Conservation (phyloP, 2,329 filamentous ascomycete species). For the Phialocephala sp. region DNA sequence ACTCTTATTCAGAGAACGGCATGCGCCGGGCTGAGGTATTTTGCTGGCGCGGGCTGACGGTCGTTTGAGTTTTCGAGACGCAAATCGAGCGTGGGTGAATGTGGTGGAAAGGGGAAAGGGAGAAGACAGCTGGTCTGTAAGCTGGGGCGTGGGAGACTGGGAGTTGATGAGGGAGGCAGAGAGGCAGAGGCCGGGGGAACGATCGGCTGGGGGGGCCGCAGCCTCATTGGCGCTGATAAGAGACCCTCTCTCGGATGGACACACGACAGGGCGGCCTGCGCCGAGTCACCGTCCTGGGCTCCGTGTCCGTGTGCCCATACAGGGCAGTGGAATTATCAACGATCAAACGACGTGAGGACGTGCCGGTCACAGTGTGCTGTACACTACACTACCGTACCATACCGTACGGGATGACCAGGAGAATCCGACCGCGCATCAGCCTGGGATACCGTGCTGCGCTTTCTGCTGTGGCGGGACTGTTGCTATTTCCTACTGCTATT, state of each 20-base stretch:
- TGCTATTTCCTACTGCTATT: background rate
- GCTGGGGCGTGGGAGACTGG: slow-evolving; percentile 7
- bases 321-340: no score
- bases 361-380: no score
- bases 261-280: background rate
- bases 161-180: background rate
- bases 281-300: no score
- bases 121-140: slow-evolving; percentile 1
- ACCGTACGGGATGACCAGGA: no score
- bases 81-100: background rate
- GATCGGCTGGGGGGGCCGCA: slow-evolving; percentile 2
- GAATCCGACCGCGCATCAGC: no score
- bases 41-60: slow-evolving; percentile 6
- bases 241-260: background rate
- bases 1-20: background rate
- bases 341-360: no score
- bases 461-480: background rate
- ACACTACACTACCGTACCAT: no score
- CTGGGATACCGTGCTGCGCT: background rate
- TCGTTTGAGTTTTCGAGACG: background rate
- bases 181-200: background rate
- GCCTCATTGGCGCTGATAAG: background rate
- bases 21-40: background rate
- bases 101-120: background rate
- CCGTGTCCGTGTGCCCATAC: no score